A percentile compares a stretch with the other conserved stretches of the same genome.
Conservation (phyloP, 208 protist species). For the Wallacemonas sp. region DNA sequence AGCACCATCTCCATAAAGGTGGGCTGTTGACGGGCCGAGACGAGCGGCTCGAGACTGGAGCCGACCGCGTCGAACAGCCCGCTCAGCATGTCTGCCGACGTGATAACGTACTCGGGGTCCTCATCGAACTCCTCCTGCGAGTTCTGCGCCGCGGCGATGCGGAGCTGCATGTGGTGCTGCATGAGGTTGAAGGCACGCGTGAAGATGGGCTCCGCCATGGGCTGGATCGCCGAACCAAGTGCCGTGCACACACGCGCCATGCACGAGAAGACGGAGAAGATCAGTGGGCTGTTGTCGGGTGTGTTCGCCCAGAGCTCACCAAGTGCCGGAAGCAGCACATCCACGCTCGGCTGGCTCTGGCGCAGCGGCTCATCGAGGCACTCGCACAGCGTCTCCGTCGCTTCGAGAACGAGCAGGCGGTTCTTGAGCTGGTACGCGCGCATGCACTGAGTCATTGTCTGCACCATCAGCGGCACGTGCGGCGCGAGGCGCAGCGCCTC, state of each 20-base stretch:
- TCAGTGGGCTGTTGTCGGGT: slow-evolving; percentile 64
- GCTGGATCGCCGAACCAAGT: slow-evolving; percentile 65
- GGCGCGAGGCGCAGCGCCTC: slow-evolving; percentile 24
- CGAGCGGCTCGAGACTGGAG: slow-evolving; percentile 55
- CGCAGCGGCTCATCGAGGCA: slow-evolving; percentile 49
- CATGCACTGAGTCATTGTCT: slow-evolving; percentile 53
- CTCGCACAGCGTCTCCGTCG: slow-evolving; percentile 62
- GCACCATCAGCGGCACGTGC: slow-evolving; percentile 37
- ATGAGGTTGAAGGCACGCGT: slow-evolving; percentile 58
- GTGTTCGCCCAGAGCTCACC: slow-evolving; percentile 66
- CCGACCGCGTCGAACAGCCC: slow-evolving; percentile 84
- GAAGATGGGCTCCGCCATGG: slow-evolving; percentile 77
- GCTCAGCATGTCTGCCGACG: slow-evolving; percentile 66
- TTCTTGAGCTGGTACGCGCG: slow-evolving; percentile 88
- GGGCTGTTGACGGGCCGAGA: slow-evolving; percentile 43
- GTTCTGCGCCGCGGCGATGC: slow-evolving; percentile 28
- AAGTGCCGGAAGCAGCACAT: slow-evolving; percentile 54
- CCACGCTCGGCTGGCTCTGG: slow-evolving; percentile 30
- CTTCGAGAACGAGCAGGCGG: slow-evolving; percentile 81
- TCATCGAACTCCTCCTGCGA: slow-evolving; percentile 42
- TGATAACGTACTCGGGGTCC: slow-evolving; percentile 79
- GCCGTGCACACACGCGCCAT: slow-evolving; percentile 74
- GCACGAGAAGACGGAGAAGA: slow-evolving; percentile 81
- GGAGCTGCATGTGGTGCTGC: slow-evolving; percentile 55
- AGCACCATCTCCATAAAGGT: slow-evolving; percentile 59